These are phyloP conservation scores for Globisporangium barbulae DNA, from an alignment of 352 stramenopile species.

Conservation along the genomic window DNA sequence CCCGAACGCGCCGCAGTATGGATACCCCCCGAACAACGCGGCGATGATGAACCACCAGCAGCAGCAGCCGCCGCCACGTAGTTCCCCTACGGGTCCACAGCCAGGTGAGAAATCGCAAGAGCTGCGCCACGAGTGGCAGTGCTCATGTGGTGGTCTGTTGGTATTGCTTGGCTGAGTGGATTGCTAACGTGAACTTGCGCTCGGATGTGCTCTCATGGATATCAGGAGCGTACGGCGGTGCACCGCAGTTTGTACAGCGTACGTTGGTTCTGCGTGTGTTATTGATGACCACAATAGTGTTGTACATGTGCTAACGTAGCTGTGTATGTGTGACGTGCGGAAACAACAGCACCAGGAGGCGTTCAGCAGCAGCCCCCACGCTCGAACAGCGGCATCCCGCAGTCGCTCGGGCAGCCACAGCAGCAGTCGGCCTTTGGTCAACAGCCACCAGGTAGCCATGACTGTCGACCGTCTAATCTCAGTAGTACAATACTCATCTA, in stretches of 20 bases:
- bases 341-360: conserved; percentile 20
- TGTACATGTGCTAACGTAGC: neutral
- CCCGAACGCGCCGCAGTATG: conserved; percentile 7
- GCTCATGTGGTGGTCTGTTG: neutral
- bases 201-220: neutral
- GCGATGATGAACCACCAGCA: conserved; percentile 11
- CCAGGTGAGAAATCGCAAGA: conserved; percentile 1
- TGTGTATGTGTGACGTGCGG: neutral
- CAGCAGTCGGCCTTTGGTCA: conserved; percentile 14
- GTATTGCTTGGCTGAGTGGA: neutral
- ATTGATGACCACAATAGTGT: neutral
- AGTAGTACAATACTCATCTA: neutral
- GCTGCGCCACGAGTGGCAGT: too few species aligned
- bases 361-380: conserved; percentile 31
- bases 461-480: neutral
- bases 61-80: conserved; percentile 10
- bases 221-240: conserved; percentile 8
- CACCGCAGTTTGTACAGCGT: conserved; percentile 20
- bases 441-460: conserved; percentile 9
- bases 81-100: conserved; percentile 10
- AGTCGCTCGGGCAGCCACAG: conserved; percentile 9
- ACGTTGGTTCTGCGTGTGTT: neutral
- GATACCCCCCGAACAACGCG: conserved; percentile 12
- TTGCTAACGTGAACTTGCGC: neutral
- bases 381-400: conserved; percentile 25